Conservation (phyloP, 352 stramenopile species). For the Pythium folliculosum region DNA sequence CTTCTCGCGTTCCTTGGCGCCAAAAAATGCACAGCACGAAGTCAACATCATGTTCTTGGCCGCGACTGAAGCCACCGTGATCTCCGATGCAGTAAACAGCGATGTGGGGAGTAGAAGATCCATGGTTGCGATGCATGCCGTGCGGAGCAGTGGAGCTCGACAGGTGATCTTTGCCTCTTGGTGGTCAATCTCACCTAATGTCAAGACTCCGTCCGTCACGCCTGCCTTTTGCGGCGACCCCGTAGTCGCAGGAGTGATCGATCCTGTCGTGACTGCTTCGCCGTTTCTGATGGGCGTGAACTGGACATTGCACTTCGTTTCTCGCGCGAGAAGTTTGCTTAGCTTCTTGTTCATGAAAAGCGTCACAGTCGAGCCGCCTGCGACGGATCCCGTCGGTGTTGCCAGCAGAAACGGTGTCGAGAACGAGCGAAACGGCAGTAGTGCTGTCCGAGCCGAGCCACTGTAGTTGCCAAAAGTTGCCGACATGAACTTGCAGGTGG, state of each 20-base stretch:
- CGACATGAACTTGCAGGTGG: slow-evolving; percentile 53
- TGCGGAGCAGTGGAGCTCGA: slow-evolving; percentile 52
- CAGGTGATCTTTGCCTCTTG: slow-evolving; percentile 44
- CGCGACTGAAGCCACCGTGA: not conserved
- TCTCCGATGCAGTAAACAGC: not conserved
- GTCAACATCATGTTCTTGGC: not conserved
- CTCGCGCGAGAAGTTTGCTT: slow-evolving; percentile 47
- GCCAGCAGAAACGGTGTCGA: slow-evolving; percentile 60
- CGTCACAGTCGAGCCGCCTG: slow-evolving; percentile 58
- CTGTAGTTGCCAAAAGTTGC: slow-evolving; percentile 68
- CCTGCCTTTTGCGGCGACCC: slow-evolving; percentile 7
- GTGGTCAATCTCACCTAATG: slow-evolving; percentile 59
- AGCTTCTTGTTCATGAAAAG: slow-evolving; percentile 57
- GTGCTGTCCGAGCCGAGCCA: slow-evolving; percentile 50
- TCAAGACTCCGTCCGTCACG: slow-evolving; percentile 34
- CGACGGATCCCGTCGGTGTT: slow-evolving; percentile 59
- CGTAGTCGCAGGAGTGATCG: not conserved
- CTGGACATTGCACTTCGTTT: slow-evolving; percentile 60
- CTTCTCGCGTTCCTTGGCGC: slow-evolving; percentile 48
- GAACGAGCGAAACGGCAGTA: slow-evolving; percentile 67
- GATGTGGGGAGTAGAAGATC: slow-evolving; percentile 49
- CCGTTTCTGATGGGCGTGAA: slow-evolving; percentile 41
- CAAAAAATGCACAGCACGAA: slow-evolving; percentile 33
- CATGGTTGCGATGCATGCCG: slow-evolving; percentile 39
- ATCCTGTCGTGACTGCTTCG: not conserved